These are phyloP conservation scores for Mortierella alpina DNA, from an alignment of 192 early-diverging fungal species.

Conservation along the genomic window DNA sequence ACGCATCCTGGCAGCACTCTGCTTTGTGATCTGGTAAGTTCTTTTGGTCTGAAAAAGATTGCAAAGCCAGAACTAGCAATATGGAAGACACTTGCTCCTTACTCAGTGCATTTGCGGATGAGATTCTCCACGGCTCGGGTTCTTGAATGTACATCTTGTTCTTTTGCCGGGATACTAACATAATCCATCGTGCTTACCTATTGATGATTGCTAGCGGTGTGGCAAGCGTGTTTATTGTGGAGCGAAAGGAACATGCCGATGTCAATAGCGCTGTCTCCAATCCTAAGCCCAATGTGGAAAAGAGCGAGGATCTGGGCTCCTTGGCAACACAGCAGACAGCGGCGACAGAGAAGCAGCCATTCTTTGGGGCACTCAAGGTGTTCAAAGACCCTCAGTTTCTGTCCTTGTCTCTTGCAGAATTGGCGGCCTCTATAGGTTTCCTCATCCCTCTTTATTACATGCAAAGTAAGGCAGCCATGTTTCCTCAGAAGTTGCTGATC, in stretches of 20 bases:
- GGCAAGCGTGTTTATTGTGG: slow-evolving; percentile 50
- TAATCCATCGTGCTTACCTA: slow-evolving; percentile 23
- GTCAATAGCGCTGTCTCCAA: neutral
- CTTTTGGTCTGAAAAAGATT: neutral
- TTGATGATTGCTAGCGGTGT: slow-evolving; percentile 12
- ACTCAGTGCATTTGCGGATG: neutral
- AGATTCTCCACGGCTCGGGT: neutral
- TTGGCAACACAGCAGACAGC: neutral
- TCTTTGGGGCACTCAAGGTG: slow-evolving; percentile 35
- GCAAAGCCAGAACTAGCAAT: too few relatives aligned
- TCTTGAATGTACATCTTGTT: neutral
- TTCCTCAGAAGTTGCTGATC: neutral
- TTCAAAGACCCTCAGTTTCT: slow-evolving; percentile 52
- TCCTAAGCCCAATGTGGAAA: neutral
- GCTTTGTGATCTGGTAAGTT: slow-evolving; percentile 54
- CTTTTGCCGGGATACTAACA: neutral
- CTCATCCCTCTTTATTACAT: slow-evolving; percentile 62
- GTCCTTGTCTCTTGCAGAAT: slow-evolving; percentile 37
- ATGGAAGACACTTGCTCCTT: too few relatives aligned
- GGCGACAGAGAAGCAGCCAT: slow-evolving; percentile 7
- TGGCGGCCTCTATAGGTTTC: slow-evolving; percentile 56
- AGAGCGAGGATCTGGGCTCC: neutral
- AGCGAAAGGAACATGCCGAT: slow-evolving; percentile 22
- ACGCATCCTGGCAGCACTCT: slow-evolving; percentile 44
- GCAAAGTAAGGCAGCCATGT: slow-evolving; percentile 33